Evolutionary conservation across 805 yeast species (phyloP), one percentile per base, ranked within the genome.

Genomic region (Zygosaccharomyces pseudorouxii): DNA sequence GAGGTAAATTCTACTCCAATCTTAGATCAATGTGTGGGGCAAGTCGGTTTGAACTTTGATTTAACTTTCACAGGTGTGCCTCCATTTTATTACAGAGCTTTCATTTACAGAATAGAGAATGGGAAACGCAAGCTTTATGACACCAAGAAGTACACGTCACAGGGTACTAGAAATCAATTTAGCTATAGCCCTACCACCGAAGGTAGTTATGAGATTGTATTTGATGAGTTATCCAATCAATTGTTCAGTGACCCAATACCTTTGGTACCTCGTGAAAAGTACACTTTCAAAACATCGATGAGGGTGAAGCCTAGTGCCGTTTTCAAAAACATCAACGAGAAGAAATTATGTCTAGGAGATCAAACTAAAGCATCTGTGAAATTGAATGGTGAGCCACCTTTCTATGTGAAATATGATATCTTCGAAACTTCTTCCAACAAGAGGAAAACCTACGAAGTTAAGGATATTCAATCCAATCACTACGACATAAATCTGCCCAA

Each of bases 21-120:
- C 2, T 72, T 80, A 22, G 98, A 92, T 59, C 79, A 84, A 42
- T 93, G 99, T 70, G 86, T 93, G 27, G 99, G 99, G 0, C 88
- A 89, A 39, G 82, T 89, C 7, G 99, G 97, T 0, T 80, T 89
- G 50, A 73, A 76, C 28, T 89, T 88, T 52, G 86, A 83, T 44
- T 73, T 90, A 49, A 67, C 75, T 0, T 72, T 84, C 45, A 70
- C 77, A 4, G 98, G 99, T 14, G 78, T 82, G 25, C 86, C 96
- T 0, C 97, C 98, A 1, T 93, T 85, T 69, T 75, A 75, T 47
- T 74, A 89, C 20, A 76, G 74, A 36, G 82, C 84, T 51, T 75
- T 77, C 38, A 80, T 84, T 11, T 85, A 79, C 57, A 78, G 79
- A 48, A 61, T 79, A 11, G 70, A 74, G 31, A 31, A 40, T 31